phyloP scores from a whole-genome alignment of 2,329 filamentous ascomycete species.

The Aspergillus sp. region DNA sequence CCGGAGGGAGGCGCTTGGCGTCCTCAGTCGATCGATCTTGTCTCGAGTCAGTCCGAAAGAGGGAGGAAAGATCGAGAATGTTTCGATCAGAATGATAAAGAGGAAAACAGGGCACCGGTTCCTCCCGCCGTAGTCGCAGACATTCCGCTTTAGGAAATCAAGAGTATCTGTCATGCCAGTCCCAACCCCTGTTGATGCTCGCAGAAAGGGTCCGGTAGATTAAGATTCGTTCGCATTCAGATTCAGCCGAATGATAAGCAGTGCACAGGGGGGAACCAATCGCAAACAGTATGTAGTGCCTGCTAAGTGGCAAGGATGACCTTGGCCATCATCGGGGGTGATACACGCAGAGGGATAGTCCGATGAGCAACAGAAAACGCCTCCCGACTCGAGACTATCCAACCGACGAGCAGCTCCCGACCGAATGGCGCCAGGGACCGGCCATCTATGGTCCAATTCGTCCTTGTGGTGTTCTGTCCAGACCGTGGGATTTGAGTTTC shows the following conservation, averaged over 20 bases:
- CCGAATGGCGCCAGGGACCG: not conserved
- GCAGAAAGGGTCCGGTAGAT: not conserved
- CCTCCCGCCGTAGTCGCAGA: not conserved
- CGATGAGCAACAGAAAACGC: no score
- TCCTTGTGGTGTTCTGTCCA: not conserved
- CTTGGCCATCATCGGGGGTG: no score
- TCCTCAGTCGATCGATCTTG: no score
- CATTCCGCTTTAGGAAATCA: slow-evolving; percentile 1
- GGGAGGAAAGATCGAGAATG: no score
- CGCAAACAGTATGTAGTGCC: not conserved
- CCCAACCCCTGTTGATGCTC: slow-evolving; percentile 2
- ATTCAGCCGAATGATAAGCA: not conserved
- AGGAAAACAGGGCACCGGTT: no score
- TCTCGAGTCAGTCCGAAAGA: no score
- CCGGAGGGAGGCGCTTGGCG: no score
- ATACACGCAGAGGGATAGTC: no score
- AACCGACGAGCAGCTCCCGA: not conserved
- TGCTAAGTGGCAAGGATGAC: no score
- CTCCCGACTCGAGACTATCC: not conserved
- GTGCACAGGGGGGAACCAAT: not conserved
- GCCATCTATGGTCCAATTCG: not conserved
- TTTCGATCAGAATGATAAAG: no score
- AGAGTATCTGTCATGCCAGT: not conserved
- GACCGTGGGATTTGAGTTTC: not conserved
- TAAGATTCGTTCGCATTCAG: not conserved